Conservation (phyloP, 495 filamentous ascomycete species). For the Podospora pseudocomata region DNA sequence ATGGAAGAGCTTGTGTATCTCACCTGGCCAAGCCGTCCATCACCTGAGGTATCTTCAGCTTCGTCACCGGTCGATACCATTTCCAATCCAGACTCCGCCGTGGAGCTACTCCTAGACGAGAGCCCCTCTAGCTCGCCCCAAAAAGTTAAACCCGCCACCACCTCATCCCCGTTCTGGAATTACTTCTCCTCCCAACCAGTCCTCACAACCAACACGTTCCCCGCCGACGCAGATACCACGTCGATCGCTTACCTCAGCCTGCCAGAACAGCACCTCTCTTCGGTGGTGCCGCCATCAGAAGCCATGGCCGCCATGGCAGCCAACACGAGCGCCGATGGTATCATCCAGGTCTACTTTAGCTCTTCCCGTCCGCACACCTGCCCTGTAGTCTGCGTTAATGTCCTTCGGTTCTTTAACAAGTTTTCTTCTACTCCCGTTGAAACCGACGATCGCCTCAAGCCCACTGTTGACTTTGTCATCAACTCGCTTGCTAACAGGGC, state of each 20-base stretch:
- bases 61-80: background rate
- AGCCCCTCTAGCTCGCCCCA: background rate
- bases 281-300: background rate
- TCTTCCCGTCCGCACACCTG: slow-evolving; percentile 13
- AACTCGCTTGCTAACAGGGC: slow-evolving; percentile 10
- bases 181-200: slow-evolving; percentile 18
- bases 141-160: background rate
- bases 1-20: slow-evolving; percentile 21
- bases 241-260: slow-evolving; percentile 27
- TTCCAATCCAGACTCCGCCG: background rate
- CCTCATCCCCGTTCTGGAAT: slow-evolving; percentile 1
- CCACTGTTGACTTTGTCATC: background rate
- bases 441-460: background rate
- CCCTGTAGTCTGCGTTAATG: slow-evolving; percentile 23
- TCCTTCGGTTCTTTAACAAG: slow-evolving; percentile 23
- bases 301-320: slow-evolving; percentile 11
- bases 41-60: background rate
- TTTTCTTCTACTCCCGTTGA: slow-evolving; percentile 5
- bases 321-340: slow-evolving; percentile 21
- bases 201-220: slow-evolving; percentile 14
- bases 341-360: slow-evolving; percentile 25
- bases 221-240: slow-evolving; percentile 25
- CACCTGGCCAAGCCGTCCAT: slow-evolving; percentile 13
- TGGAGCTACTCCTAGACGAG: background rate
- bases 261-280: slow-evolving; percentile 1